phyloP scores from a whole-genome alignment of 148 eudicot species.

The Rhododendron simsii region DNA sequence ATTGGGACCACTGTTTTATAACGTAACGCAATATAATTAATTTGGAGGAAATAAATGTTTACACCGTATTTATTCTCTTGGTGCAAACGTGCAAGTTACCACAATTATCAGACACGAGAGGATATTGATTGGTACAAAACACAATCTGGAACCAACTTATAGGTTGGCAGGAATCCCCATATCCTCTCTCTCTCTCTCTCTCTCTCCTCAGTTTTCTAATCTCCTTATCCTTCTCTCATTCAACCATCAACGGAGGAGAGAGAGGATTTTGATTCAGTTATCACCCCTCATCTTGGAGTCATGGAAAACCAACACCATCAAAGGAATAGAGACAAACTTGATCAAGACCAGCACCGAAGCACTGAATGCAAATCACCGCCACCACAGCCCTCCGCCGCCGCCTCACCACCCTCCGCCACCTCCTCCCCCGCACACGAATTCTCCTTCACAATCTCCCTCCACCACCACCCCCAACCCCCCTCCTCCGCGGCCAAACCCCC shows the following conservation, averaged over 20 bases:
- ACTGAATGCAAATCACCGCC: neutral
- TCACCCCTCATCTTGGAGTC: neutral
- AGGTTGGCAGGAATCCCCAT: conserved; percentile 3
- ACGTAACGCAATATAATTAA: no score
- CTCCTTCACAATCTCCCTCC: conserved; percentile 50
- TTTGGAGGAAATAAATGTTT: no score
- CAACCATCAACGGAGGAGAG: neutral
- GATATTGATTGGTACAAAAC: conserved; percentile 8
- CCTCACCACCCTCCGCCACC: conserved; percentile 37
- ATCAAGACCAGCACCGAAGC: neutral
- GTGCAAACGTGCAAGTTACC: neutral
- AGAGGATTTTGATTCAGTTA: neutral
- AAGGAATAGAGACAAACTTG: conserved; percentile 9
- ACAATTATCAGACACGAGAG: neutral
- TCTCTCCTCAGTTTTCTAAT: conserved; percentile 4
- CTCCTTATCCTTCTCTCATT: conserved; percentile 4
- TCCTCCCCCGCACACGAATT: conserved; percentile 45
- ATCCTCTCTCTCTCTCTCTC: conserved; percentile 2
- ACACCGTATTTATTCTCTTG: neutral
- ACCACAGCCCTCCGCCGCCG: conserved; percentile 20
- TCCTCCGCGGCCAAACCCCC: neutral
- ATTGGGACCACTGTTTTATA: no score
- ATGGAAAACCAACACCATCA: conserved; percentile 27
- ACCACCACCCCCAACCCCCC: neutral
- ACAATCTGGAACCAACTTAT: neutral